These are phyloP conservation scores for Coprinopsis marcescibilis DNA, from an alignment of 768 basidiomycete genomes.

Conservation along the genomic window DNA sequence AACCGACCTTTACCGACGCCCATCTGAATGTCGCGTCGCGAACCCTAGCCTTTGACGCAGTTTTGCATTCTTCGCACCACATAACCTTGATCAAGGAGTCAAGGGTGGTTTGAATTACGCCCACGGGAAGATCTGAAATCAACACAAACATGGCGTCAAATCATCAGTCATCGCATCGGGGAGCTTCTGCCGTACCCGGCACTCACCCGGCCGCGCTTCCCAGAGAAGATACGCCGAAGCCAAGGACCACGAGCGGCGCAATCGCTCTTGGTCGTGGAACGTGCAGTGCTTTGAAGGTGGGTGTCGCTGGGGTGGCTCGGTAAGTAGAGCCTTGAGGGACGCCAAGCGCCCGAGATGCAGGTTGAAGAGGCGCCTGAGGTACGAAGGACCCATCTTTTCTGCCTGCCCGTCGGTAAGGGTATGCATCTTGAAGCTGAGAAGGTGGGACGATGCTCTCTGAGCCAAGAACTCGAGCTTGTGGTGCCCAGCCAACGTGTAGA, in stretches of 20 bases:
- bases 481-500: constrained; percentile 31
- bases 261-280: constrained; percentile 17
- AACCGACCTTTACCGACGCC: constrained; percentile 48
- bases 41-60: constrained; percentile 38
- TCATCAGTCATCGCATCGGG: background rate
- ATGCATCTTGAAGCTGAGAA: constrained; percentile 26
- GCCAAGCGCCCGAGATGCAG: constrained; percentile 28
- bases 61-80: constrained; percentile 39
- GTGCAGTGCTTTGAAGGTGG: constrained; percentile 15
- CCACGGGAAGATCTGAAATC: constrained; percentile 43
- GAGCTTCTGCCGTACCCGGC: too few relatives aligned
- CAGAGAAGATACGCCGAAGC: constrained; percentile 20
- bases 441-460: constrained; percentile 28
- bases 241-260: constrained; percentile 22
- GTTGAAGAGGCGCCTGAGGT: constrained; percentile 31
- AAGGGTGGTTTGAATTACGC: constrained; percentile 42
- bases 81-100: constrained; percentile 44
- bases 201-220: constrained; percentile 19
- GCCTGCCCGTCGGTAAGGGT: constrained; percentile 28
- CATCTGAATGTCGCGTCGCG: constrained; percentile 44
- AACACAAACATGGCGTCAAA: background rate
- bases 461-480: constrained; percentile 30
- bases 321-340: constrained; percentile 21
- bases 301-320: constrained; percentile 15
- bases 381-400: constrained; percentile 27